Conservation (phyloP, 2,329 filamentous ascomycete species). For the Plectosphaerella sp. region DNA sequence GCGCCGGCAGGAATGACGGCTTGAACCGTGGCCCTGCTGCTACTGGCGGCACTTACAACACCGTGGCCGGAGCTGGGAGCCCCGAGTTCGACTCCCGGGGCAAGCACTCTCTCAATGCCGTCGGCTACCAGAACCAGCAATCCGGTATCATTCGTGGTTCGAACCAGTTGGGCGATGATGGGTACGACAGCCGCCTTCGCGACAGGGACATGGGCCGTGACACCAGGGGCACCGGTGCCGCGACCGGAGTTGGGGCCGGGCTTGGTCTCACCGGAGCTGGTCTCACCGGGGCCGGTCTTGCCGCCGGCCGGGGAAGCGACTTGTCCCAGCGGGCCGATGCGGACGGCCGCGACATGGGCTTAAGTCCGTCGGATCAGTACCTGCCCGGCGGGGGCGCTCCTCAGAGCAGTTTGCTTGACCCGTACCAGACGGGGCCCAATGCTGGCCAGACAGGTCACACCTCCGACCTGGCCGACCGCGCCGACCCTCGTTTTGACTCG, state of each 20-base stretch:
- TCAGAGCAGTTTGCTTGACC: slow-evolving; percentile 11
- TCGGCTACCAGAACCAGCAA: background rate
- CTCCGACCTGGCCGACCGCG: slow-evolving; percentile 1
- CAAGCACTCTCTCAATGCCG: slow-evolving; percentile 5
- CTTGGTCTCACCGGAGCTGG: background rate
- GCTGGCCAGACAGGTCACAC: slow-evolving; percentile 2
- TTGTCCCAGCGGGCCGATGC: background rate
- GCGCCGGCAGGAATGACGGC: background rate
- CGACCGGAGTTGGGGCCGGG: background rate
- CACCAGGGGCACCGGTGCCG: background rate
- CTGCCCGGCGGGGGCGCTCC: slow-evolving; percentile 4
- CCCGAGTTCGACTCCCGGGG: background rate
- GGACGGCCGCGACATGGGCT: background rate
- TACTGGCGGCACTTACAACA: slow-evolving; percentile 7
- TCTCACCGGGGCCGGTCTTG: background rate
- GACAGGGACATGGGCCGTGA: slow-evolving; percentile 11
- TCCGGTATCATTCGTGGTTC: background rate
- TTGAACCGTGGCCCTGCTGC: background rate
- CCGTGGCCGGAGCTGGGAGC: slow-evolving; percentile 2
- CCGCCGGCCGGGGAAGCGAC: background rate
- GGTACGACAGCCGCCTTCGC: slow-evolving; percentile 8
- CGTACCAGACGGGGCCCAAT: slow-evolving; percentile 1
- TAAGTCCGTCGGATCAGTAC: background rate
- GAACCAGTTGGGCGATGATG: slow-evolving; percentile 1
- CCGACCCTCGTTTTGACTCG: slow-evolving; percentile 8